Evolutionary conservation across 2,329 filamentous ascomycete genomes (phyloP), one percentile per base, ranked within the genome.

Genomic region (Cercospora citrullina): DNA sequence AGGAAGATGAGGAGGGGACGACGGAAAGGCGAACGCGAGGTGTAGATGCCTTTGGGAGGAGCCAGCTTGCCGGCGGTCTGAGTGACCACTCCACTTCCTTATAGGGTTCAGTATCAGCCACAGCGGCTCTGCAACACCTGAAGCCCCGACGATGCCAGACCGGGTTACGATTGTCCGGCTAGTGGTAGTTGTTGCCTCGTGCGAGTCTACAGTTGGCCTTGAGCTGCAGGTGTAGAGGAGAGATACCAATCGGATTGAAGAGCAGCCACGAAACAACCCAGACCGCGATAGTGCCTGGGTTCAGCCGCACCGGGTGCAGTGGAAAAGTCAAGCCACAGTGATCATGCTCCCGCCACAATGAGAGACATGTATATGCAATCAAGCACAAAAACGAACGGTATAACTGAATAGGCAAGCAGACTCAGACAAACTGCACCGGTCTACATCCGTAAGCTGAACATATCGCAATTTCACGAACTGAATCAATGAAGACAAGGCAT

Each of bases 1-100:
- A 77, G 68, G 71, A 74, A 67, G 70, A 79, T 72, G 70, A 77
- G 66, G 69, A 77, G 63, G 26, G 72, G 72, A 33, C 74, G 72
- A 48, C 72, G 74, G 60, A 67, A 39, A 21, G 51, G 51, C 28
- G 62, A 30, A 58, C 62, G 62, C 51, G 62, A 18, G n/a, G 62
- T 42, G 62, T 55, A 21, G 31, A 51, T 28, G 48, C 61, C 42
- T 57, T 64, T 57, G 48, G 59, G 59, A 61, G 60, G 30, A 31
- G 60, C 60, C 60, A 53, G 60, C 60, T 63, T 63, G 60, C 26
- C 39, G 39, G 36, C 23, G 60, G 60, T 62, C 60, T 31, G 28
- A 59, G 26, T 59, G 55, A 59, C 55, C 55, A 36, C 55, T 58
- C 55, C 55, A 31, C 55, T 58, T 58, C 23, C 30, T 18, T 23